These are phyloP conservation scores for Lablab purpureus DNA, from an alignment of 306 rosid species.

Conservation along the genomic window DNA sequence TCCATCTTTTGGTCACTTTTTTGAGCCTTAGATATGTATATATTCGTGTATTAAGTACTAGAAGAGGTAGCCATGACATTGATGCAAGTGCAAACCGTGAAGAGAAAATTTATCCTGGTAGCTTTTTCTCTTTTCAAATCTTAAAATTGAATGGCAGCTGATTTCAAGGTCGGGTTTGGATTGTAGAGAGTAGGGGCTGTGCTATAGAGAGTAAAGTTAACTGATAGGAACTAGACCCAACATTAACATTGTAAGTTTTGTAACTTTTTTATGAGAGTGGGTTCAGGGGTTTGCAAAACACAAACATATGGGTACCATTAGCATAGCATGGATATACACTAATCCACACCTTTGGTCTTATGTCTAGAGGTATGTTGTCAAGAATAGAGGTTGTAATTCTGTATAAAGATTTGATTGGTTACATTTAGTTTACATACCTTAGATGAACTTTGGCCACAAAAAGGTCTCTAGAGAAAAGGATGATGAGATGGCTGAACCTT, in stretches of 20 bases:
- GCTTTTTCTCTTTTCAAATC: neutral
- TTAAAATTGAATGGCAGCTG: neutral
- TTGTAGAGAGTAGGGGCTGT: neutral
- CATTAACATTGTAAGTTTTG: neutral
- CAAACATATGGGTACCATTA: neutral
- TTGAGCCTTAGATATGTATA: neutral
- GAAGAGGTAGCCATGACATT: neutral
- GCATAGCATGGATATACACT: neutral
- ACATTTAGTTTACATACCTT: neutral
- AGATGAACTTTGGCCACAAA: neutral
- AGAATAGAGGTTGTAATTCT: neutral
- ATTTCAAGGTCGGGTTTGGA: neutral
- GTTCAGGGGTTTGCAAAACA: neutral
- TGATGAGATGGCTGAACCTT: slow-evolving; percentile 4
- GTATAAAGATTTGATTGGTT: neutral
- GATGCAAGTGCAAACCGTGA: neutral
- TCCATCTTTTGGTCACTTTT: neutral
- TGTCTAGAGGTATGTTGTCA: neutral
- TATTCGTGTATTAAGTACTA: neutral
- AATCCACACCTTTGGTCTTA: neutral
- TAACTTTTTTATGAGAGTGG: neutral
- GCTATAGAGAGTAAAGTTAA: neutral
- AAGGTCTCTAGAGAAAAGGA: neutral
- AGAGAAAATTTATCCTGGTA: neutral
- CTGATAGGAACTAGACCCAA: no score